Base-by-base conservation (phyloP, 75 land plant species). In the Adiantum capillusveneris region DNA sequence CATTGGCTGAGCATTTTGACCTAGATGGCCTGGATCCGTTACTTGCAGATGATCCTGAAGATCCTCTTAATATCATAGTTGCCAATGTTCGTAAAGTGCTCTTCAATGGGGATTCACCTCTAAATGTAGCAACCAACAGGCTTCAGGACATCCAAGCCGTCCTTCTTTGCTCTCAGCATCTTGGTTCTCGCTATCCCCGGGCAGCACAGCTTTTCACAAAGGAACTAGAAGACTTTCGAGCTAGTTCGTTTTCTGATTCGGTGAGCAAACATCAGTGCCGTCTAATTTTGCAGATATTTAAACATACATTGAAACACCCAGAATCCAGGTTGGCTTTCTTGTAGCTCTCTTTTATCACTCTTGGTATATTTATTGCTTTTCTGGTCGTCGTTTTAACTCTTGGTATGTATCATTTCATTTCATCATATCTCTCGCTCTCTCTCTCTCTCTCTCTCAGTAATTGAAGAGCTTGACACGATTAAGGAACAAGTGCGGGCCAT, bases 31-130 rank as follows among this genome's bases (percentile, higher is more conserved):
- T 95, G 50, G 99, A 95, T 72, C 99, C 99, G 30, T 76, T 95
- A 59, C 84, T 95, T 13, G 92, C 96, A 18, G 99, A 95, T 65
- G 99, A 95, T 54, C 99, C 99, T 56, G 99, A 95, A 44, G 99
- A 95, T 69, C 85, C 92, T 14, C 57, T 95, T 52, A 95, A 86
- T 65, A 80, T 95, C n/a, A 66, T 90, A 24, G 63, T 95, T 41
- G 74, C 85, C 58, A 87, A 85, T 64, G 84, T 90, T 21, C 99
- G 78, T 79, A 95, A 86, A 63, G 86, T 95, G 26, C 60, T 95
- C 44, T 95, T 95, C 78, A 84, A 77, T 68, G 65, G 70, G n/a
- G 99, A 95, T 69, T 73, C 87, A 27, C 59, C 97, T 41, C 76
- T 81, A 67, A 71, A 62, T 0, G 72, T 70, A 59, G 61, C 79